Base-by-base conservation (phyloP, 805 yeast species). In the Tetrapisispora phaffii region DNA sequence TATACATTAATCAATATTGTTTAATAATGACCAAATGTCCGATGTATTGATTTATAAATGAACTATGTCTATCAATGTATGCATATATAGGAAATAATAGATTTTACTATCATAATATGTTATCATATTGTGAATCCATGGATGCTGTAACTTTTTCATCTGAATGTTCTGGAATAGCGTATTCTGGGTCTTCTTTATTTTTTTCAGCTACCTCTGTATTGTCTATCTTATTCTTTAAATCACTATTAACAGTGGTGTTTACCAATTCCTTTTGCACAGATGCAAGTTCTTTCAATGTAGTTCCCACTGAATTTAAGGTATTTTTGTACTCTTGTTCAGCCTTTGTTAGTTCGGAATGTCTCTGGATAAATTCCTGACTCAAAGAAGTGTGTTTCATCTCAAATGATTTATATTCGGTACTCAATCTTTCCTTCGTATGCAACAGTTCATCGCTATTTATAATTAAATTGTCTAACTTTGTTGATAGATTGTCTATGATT, bases 281-380 rank as follows among this genome's bases (percentile, higher is more conserved):
- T 39, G 77, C 77, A 45, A 88, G 71, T 0, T 96, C 95, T 50
- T 74, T 76, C 45, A 82, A 80, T 13, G 90, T 80, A 59, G 80
- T 85, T 53, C 77, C 77, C 28, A 85, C 81, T 21, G 86, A 78
- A 50, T 77, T 79, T 44, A 85, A 63, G 0, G 93, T 83, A 54
- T 80, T 79, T 50, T 76, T 76, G 65, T 85, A 86, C 56, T 82
- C 81, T 7, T 68, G 74, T 62, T 86, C 90, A 42, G 74, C 63
- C 26, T 67, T 59, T 17, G 62, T 50, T 40, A 78, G 57, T 26
- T 69, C 70, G 16, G 47, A 46, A 39, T 68, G 56, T 46, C 66
- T 67, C 0, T 53, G 43, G 29, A 58, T 57, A 21, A 56, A 39
- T 12, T 52, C 54, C 32, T 54, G 49, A 37, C 53, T 54, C 24